Base-by-base conservation (phyloP, 768 basidiomycete species). In the Mycena haematopus region DNA sequence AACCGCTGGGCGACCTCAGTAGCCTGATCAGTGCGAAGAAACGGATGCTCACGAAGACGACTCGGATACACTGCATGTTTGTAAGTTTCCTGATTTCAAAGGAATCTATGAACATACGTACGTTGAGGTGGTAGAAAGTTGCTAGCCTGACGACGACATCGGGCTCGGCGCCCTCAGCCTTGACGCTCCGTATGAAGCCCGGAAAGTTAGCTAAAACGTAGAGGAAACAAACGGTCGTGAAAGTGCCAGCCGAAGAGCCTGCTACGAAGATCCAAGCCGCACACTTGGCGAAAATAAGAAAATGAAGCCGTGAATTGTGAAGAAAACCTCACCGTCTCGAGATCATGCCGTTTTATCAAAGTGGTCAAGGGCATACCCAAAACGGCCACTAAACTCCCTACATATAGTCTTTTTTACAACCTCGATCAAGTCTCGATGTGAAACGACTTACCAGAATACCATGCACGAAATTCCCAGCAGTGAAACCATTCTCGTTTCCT, bases 91-190 rank as follows among this genome's bases (percentile, higher is more conserved):
- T 21, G 50, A 27, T 53, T 15, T 25, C 17, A 36, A 6, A 25
- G 50, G 19, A 35, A 27, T 8, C 17, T 6, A 25, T 6, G 15
- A 44, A 70, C 91, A 62, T 63, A 93, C 91, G 63, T 63, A 93
- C 92, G 70, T 94, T 94, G 14, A 93, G 77, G 60, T 90, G 83
- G 71, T 88, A 91, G 70, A 92, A 94, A 4, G 86, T 91, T 25
- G 85, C 77, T 3, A 94, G 80, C 47, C 92, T 80, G 17, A 91
- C 81, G 52, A 94, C 88, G 8, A 94, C 88, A 35, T 84, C 84
- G 8, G 90, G 88, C 45, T 86, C 85, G 0, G 89, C 92, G 15
- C 92, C 89, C 63, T 89, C 91, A 5, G 79, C 77, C 71, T 88
- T 90, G 62, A 94, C 88, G 56, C 84, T 81, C 22, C 79, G 79